Evolutionary conservation across 768 basidiomycete genomes (phyloP).

Genomic region (Termitomyces sp.): DNA sequence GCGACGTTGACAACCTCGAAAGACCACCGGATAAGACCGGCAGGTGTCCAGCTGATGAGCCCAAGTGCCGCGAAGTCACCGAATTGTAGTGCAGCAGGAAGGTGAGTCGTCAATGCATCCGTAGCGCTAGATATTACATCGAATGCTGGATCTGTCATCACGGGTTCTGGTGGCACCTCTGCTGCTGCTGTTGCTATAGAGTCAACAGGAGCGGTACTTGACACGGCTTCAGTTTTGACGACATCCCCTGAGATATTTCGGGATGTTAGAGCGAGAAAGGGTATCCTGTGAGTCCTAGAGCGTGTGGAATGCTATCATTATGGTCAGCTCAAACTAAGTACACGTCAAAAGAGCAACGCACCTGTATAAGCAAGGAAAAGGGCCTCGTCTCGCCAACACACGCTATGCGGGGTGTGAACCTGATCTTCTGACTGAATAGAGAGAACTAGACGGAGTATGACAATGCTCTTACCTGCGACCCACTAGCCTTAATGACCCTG

Average conservation of each 20-base stretch:
- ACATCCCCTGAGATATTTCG: conserved; percentile 15
- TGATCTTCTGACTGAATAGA: not conserved
- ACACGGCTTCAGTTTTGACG: conserved; percentile 9
- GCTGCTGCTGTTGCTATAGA: not conserved
- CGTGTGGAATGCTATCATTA: conserved; percentile 9
- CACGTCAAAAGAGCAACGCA: conserved; percentile 2
- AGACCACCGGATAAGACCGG: conserved; percentile 55
- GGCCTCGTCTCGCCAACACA: conserved; percentile 11
- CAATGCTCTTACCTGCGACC: conserved; percentile 9
- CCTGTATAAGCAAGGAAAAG: conserved; percentile 18
- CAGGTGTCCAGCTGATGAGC: conserved; percentile 56
- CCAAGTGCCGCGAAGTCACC: conserved; percentile 72
- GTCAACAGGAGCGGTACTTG: conserved; percentile 3
- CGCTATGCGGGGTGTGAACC: conserved; percentile 9
- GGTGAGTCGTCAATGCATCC: conserved; percentile 19
- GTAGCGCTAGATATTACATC: conserved; percentile 13
- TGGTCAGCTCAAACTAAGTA: conserved; percentile 6
- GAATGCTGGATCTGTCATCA: not conserved
- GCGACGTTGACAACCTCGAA: conserved; percentile 66
- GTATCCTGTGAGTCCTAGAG: conserved; percentile 6
- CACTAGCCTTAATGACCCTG: conserved; percentile 4
- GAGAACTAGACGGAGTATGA: not conserved
- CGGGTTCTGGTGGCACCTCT: not conserved
- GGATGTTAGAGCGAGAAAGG: conserved; percentile 5
- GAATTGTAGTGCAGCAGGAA: conserved; percentile 50